Percentiles rank a stretch among this genome's conserved stretches.
Evolutionary conservation across 129 eudicot genomes (phyloP).

Genomic region (Flaveria robusta): DNA sequence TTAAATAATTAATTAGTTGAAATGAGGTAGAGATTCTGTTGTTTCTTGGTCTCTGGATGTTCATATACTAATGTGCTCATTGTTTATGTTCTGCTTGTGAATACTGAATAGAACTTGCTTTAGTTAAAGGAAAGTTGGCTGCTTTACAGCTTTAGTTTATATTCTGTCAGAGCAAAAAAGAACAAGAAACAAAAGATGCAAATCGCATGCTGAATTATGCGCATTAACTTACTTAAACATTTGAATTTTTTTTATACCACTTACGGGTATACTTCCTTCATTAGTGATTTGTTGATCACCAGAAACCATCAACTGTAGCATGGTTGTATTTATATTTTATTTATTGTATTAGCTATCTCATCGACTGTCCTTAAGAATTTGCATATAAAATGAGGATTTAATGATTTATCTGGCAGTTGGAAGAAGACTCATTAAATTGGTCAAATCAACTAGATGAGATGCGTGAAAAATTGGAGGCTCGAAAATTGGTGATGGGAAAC

Average conservation of each 20-base stretch:
- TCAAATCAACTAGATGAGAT: slow-evolving; percentile 81
- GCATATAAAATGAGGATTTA: slow-evolving; percentile 8
- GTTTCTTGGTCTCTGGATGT: slow-evolving; percentile 19
- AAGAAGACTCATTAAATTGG: slow-evolving; percentile 66
- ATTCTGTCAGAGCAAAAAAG: slow-evolving; percentile 15
- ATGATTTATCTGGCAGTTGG: slow-evolving; percentile 48
- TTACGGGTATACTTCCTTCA: neutral
- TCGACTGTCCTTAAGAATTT: neutral
- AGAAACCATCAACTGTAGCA: neutral
- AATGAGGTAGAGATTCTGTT: neutral
- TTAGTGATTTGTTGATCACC: slow-evolving; percentile 8
- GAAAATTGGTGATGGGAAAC: slow-evolving; percentile 81
- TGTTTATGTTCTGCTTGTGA: slow-evolving; percentile 1
- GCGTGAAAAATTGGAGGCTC: slow-evolving; percentile 73
- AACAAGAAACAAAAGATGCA: slow-evolving; percentile 17
- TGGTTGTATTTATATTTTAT: neutral
- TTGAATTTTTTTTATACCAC: neutral
- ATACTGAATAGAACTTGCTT: neutral
- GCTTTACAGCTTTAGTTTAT: neutral
- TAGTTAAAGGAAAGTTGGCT: slow-evolving; percentile 6
- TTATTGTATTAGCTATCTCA: neutral
- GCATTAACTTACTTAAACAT: neutral
- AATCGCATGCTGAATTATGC: neutral
- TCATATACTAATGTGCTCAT: neutral
- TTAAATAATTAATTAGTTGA: neutral